phyloP scores from a whole-genome alignment of 495 filamentous ascomycete species.

The Patellaria atrata region DNA sequence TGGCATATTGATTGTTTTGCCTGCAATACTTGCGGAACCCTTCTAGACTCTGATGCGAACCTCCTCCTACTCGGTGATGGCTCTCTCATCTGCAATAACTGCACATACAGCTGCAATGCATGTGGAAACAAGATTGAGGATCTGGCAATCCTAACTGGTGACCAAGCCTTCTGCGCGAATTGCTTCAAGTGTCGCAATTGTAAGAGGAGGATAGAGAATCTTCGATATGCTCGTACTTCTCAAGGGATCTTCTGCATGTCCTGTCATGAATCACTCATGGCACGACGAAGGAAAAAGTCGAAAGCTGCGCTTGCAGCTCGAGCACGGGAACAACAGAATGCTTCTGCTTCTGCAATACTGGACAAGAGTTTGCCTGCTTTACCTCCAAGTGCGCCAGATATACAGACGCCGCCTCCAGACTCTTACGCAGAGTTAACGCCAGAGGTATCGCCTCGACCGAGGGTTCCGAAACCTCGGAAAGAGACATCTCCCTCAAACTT shows the following conservation, averaged over 20 bases:
- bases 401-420: constrained; percentile 52
- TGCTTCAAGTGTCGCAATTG: constrained; percentile 98
- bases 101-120: constrained; percentile 97
- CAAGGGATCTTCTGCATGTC: constrained; percentile 99
- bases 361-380: constrained; percentile 93
- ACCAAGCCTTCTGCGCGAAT: constrained; percentile 95
- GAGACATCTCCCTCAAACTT: constrained; percentile 22
- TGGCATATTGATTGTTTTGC: constrained; percentile 99
- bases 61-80: constrained; percentile 94
- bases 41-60: constrained; percentile 97
- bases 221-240: constrained; percentile 93
- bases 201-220: constrained; percentile 95
- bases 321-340: constrained; percentile 37
- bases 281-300: constrained; percentile 77
- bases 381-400: constrained; percentile 58
- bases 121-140: constrained; percentile 98
- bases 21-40: constrained; percentile 88
- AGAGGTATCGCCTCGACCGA: constrained; percentile 54
- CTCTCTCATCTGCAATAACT: constrained; percentile 96
- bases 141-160: constrained; percentile 90
- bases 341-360: constrained; percentile 47
- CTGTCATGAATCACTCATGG: constrained; percentile 98
- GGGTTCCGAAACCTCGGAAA: constrained; percentile 26
- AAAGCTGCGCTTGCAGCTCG: constrained; percentile 43
- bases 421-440: constrained; percentile 47